These are phyloP conservation scores for Pseudohalonectria lignicola DNA, from an alignment of 2,329 filamentous ascomycete genomes.

Conservation along the genomic window DNA sequence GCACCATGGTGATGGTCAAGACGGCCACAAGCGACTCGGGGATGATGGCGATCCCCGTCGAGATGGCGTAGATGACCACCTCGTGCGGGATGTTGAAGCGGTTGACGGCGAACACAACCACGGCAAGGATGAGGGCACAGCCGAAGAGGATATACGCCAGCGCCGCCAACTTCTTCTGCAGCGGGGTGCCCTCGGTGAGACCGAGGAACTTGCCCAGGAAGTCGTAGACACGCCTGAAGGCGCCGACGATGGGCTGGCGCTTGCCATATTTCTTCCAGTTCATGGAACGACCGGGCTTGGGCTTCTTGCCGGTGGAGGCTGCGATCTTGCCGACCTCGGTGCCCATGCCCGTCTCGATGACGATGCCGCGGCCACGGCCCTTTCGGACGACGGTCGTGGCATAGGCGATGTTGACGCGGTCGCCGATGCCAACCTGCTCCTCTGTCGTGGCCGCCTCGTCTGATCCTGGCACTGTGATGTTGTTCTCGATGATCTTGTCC, in stretches of 20 bases:
- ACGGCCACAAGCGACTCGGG: constrained; percentile 59
- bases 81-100: constrained; percentile 41
- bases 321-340: constrained; percentile 71
- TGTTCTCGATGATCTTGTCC: constrained; percentile 48
- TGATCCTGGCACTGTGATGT: constrained; percentile 29
- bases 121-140: constrained; percentile 50
- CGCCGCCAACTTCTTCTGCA: constrained; percentile 77
- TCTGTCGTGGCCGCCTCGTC: constrained; percentile 32
- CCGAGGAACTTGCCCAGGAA: constrained; percentile 39
- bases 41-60: constrained; percentile 52
- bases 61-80: constrained; percentile 50
- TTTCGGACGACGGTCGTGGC: constrained; percentile 64
- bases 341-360: constrained; percentile 61
- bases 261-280: constrained; percentile 30
- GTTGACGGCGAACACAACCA: constrained; percentile 52
- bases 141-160: constrained; percentile 73
- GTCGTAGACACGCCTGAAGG: constrained; percentile 26
- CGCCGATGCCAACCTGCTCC: constrained; percentile 52
- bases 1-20: constrained; percentile 60
- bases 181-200: constrained; percentile 60
- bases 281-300: constrained; percentile 31
- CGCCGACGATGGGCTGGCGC: constrained; percentile 25
- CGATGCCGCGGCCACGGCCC: constrained; percentile 62
- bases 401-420: constrained; percentile 65
- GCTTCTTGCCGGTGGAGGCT: constrained; percentile 43